A percentile compares a stretch with the other conserved stretches of the same genome.
These are phyloP conservation scores for Pseudogymnoascus sp. DNA, from an alignment of 2,329 filamentous ascomycete species.

Conservation along the genomic window DNA sequence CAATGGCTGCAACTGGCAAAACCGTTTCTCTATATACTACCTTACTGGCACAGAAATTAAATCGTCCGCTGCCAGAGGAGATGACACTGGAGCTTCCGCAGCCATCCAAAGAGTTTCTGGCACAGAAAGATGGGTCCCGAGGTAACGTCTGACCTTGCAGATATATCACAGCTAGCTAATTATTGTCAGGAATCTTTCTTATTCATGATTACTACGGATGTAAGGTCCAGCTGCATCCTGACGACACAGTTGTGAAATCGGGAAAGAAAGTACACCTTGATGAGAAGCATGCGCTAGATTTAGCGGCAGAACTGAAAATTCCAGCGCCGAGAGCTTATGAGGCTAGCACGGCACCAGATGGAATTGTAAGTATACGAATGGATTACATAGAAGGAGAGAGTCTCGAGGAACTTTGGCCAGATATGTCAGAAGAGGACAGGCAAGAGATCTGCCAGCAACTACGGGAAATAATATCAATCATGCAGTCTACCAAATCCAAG, in stretches of 20 bases:
- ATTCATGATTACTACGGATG: background rate
- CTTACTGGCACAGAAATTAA: background rate
- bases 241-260: background rate
- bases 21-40: background rate
- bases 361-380: background rate
- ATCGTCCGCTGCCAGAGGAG: background rate
- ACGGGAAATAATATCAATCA: background rate
- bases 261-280: background rate
- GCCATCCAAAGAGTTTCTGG: background rate
- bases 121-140: background rate
- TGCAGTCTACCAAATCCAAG: background rate
- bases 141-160: background rate
- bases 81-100: background rate
- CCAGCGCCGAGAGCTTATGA: background rate
- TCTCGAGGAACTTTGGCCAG: background rate
- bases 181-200: background rate
- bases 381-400: background rate
- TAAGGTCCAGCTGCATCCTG: background rate
- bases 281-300: background rate
- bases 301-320: background rate
- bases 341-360: background rate
- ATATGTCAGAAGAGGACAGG: background rate
- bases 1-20: no score
- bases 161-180: background rate
- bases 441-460: background rate